Evolutionary conservation across 2,329 filamentous ascomycete genomes (phyloP).

Genomic region (Xylaria sp.): DNA sequence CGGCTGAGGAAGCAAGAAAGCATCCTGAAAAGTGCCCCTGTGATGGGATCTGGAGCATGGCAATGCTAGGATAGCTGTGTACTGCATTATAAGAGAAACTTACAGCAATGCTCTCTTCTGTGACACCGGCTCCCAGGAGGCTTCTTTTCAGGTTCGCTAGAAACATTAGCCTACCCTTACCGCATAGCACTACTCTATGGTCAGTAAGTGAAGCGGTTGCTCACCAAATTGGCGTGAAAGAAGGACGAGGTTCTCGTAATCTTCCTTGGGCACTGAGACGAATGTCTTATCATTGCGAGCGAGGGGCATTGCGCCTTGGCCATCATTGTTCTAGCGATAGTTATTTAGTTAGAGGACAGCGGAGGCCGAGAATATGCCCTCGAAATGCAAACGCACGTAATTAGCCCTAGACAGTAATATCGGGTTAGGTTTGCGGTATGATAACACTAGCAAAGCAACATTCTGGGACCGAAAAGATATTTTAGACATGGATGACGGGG

Average conservation of each 20-base stretch:
- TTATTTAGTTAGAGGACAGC: constrained; percentile 32
- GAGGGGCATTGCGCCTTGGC: constrained; percentile 28
- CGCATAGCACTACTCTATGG: neutral
- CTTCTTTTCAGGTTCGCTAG: constrained; percentile 60
- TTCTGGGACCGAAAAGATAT: constrained; percentile 7
- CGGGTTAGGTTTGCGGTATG: constrained; percentile 34
- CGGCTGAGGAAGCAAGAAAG: neutral
- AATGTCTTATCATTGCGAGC: constrained; percentile 53
- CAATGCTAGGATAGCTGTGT: constrained; percentile 1
- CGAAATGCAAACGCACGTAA: constrained; percentile 44
- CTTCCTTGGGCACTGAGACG: constrained; percentile 64
- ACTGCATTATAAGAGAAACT: constrained; percentile 37
- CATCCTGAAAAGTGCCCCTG: neutral
- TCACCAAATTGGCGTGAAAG: constrained; percentile 66
- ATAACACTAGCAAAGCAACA: constrained; percentile 14
- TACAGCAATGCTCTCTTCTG: constrained; percentile 60
- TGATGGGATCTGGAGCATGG: constrained; percentile 38
- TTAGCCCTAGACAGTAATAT: constrained; percentile 43
- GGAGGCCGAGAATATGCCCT: constrained; percentile 7
- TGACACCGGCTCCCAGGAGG: constrained; percentile 61
- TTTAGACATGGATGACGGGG: neutral
- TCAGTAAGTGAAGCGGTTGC: constrained; percentile 33
- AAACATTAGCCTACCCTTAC: constrained; percentile 34
- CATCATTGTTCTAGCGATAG: constrained; percentile 38
- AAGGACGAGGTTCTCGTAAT: constrained; percentile 70